phyloP scores from a whole-genome alignment of 2,329 filamentous ascomycete genomes.

The Tolypocladium amazonense region DNA sequence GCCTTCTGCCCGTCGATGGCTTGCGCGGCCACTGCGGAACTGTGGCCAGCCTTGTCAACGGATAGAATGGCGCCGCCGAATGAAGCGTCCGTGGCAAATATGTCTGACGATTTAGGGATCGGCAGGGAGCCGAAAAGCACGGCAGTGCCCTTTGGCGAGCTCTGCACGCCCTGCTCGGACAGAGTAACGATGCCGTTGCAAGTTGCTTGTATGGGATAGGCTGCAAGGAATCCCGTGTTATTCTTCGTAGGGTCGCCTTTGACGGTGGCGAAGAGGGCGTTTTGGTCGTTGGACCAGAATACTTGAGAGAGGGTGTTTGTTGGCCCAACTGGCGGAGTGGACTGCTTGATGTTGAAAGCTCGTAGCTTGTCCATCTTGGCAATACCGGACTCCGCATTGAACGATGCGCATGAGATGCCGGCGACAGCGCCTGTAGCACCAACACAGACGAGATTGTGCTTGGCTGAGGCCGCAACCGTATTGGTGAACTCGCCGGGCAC shows the following conservation, averaged over 20 bases:
- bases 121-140: slow-evolving; percentile 43
- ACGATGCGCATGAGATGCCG: slow-evolving; percentile 33
- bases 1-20: slow-evolving; percentile 38
- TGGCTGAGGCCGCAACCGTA: slow-evolving; percentile 36
- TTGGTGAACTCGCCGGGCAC: slow-evolving; percentile 42
- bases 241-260: slow-evolving; percentile 47
- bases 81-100: slow-evolving; percentile 48
- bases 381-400: slow-evolving; percentile 24
- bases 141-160: slow-evolving; percentile 42
- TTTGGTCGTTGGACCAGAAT: slow-evolving; percentile 46
- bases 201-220: slow-evolving; percentile 29
- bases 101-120: slow-evolving; percentile 30
- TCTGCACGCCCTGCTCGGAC: slow-evolving; percentile 12
- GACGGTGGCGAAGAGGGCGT: slow-evolving; percentile 41
- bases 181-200: neutral
- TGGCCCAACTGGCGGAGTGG: slow-evolving; percentile 47
- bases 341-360: slow-evolving; percentile 39
- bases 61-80: slow-evolving; percentile 43
- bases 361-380: slow-evolving; percentile 32
- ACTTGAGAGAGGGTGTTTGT: slow-evolving; percentile 48
- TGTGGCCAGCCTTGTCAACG: slow-evolving; percentile 22
- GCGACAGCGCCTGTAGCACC: slow-evolving; percentile 31
- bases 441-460: slow-evolving; percentile 33
- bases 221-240: slow-evolving; percentile 45
- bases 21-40: slow-evolving; percentile 25